Conservation (phyloP, 2,329 filamentous ascomycete genomes). For the Lecanosticta acicola region DNA sequence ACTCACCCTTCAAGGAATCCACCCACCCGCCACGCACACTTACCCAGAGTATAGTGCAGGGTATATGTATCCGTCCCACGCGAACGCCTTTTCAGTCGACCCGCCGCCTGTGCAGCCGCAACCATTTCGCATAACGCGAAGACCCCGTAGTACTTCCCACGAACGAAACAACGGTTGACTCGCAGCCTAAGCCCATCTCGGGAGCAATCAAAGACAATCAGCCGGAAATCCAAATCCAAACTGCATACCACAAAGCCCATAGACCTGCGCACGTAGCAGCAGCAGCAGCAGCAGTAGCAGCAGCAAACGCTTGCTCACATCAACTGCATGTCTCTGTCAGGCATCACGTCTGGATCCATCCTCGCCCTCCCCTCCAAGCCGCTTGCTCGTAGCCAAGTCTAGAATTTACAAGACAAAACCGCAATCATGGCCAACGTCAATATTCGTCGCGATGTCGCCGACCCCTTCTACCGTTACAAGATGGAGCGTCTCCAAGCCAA, state of each 20-base stretch:
- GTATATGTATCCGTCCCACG: constrained; percentile 99
- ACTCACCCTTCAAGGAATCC: constrained; percentile 15
- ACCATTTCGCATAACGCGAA: constrained; percentile 90
- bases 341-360: background rate
- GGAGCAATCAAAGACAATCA: constrained; percentile 8
- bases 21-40: constrained; percentile 15
- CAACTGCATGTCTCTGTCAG: constrained; percentile 55
- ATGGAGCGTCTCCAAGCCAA: constrained; percentile 99
- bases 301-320: constrained; percentile 29
- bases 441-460: constrained; percentile 94
- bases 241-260: constrained; percentile 15
- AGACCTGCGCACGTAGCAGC: constrained; percentile 24
- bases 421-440: constrained; percentile 94
- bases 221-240: constrained; percentile 6
- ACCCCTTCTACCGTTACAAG: constrained; percentile 99
- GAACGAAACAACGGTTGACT: constrained; percentile 85
- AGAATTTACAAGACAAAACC: constrained; percentile 31
- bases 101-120: constrained; percentile 88
- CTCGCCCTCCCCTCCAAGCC: constrained; percentile 6
- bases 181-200: constrained; percentile 16
- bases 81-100: constrained; percentile 89
- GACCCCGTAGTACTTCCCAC: constrained; percentile 76
- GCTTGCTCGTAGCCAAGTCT: constrained; percentile 8
- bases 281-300: too few species aligned
- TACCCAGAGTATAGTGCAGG: constrained; percentile 24